Base-by-base conservation (phyloP, 148 eudicot genomes). In the Rheum nobile region DNA sequence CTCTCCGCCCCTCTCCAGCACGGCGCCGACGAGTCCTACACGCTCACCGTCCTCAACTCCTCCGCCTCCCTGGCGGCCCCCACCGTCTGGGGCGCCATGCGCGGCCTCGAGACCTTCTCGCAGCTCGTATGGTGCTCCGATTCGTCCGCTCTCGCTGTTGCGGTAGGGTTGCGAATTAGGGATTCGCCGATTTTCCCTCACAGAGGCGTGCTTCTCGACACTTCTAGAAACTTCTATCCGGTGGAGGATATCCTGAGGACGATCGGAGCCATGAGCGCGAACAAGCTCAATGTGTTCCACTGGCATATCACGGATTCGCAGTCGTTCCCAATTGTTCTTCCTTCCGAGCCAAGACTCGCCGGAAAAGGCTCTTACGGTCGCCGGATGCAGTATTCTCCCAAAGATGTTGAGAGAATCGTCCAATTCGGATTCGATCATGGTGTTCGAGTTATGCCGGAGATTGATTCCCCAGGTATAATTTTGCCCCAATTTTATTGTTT, bases 221-320 rank as follows among this genome's bases (percentile, higher is more conserved):
- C 97, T 6, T 81, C 96, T 1, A 86, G 98, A 70, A 94, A 90
- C 75, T 94, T 67, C 75, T 91, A 85, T 14, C 79, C 71, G 0
- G 93, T 89, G 1, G 86, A 78, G 17, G 90, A 91, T 47, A 76
- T 91, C 11, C 17, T 86, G 67, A 84, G 96, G 77, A 79, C 90
- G 31, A 91, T 95, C 29, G 74, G 75, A 8, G 92, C 93, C 2
- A 82, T 95, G 89, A 85, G 96, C 71, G 82, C 77, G 50, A 91
- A 88, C 55, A 95, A 95, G 76, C 72, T 95, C 67, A 95, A 95
- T 85, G 98, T 95, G 39, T 95, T 95, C 71, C 98, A 95, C 37
- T 95, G 97, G 98, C 98, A 95, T 24, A 82, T 91, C 6, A 90
- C 96, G 13, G 96, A 95, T 69, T 91, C 98, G 8, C 98, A 95